Base-by-base conservation (phyloP, 2,329 filamentous ascomycete genomes). In the Apiospora arundinis region DNA sequence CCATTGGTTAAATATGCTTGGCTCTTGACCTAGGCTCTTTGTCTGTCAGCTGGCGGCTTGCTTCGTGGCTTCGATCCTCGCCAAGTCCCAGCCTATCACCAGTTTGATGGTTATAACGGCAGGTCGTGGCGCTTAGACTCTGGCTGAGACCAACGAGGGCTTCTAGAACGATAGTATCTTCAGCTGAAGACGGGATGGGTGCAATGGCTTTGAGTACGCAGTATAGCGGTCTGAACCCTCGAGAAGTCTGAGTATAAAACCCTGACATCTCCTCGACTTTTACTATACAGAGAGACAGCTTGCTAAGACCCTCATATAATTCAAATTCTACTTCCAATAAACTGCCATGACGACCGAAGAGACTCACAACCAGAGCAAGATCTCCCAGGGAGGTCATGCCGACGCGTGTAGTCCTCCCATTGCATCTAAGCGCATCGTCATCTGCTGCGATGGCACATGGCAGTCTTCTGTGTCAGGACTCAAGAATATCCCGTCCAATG, bases 401-500 rank as follows among this genome's bases (percentile, higher is more conserved):
- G 32, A 65, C 12, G 40, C 60, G 3, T 32, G 32, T 32, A 2
- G 28, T 18, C 23, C 11, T 11, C 45, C 16, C 11, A 21, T 46
- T 16, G 46, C 67, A 23, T 67, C 69, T 2, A 74, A 72, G 63
- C 71, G 71, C 2, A 69, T 73, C n/a, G 44, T 73, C 25, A 68
- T 72, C 32, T 73, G 73, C 67, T 74, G 73, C 69, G 70, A 74
- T 52, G 69, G 74, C 14, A 77, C 74, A 28, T 75, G 75, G 74
- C 74, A 76, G 69, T 75, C 73, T 2, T 74, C 74, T 3, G 73
- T 76, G n/a, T 70, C 73, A 7, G 72, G 72, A 2, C 65, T 74
- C 28, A 72, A 73, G 25, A 72, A 74, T 37, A 71, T 76, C 21
- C 74, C 76, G 1, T 77, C 76, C 49, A 77, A 77, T 48, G 70